These are phyloP conservation scores for Pholiota adiposa DNA, from an alignment of 1,284 basidiomycete genomes.

Conservation along the genomic window DNA sequence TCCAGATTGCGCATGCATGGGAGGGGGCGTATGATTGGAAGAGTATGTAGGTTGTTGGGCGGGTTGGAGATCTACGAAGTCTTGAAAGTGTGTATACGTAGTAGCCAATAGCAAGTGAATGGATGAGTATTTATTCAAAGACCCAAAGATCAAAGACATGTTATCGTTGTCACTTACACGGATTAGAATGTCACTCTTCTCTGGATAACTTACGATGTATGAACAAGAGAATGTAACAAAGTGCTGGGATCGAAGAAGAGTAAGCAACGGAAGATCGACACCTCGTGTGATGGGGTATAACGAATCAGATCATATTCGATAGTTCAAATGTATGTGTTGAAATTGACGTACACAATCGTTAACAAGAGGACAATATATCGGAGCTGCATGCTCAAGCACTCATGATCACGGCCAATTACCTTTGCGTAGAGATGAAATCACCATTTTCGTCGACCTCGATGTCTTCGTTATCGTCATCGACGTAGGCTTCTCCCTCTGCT, in stretches of 20 bases:
- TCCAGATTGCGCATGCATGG: conserved; percentile 26
- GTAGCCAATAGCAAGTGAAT: too few species aligned
- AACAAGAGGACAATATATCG: conserved; percentile 12
- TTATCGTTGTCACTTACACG: too few species aligned
- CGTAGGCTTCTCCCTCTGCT: conserved; percentile 21
- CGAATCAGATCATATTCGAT: neutral
- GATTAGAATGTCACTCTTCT: too few species aligned
- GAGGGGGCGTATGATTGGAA: conserved; percentile 22
- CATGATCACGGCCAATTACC: conserved; percentile 34
- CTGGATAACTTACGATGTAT: too few species aligned
- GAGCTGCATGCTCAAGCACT: neutral
- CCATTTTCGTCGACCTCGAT: conserved; percentile 24
- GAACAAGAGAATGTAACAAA: too few species aligned
- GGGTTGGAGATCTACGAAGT: neutral
- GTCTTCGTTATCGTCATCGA: conserved; percentile 25
- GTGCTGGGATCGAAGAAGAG: too few species aligned
- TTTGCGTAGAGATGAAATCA: conserved; percentile 39
- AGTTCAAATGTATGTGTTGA: neutral
- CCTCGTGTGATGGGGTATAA: neutral
- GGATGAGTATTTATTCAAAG: too few species aligned
- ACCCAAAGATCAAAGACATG: too few species aligned
- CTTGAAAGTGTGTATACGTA: too few species aligned
- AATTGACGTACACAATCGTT: conserved; percentile 25
- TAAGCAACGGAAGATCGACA: too few species aligned
- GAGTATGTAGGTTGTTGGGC: conserved; percentile 1